Evolutionary conservation across 768 basidiomycete genomes (phyloP).

Genomic region (Hericium rajendrae): DNA sequence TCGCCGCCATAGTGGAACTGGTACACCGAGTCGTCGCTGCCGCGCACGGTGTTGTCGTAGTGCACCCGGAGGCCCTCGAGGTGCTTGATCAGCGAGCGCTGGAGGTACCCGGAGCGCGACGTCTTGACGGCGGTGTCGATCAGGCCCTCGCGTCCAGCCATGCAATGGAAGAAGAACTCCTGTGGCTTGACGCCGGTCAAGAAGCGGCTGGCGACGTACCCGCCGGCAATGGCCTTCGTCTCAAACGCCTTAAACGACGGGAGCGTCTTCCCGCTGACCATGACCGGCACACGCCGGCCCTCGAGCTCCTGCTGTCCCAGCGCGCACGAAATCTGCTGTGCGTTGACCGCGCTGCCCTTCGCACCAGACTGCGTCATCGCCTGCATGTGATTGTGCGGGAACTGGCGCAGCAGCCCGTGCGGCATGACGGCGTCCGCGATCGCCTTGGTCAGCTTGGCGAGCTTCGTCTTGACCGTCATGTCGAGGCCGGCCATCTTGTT

Average conservation of each 20-base stretch:
- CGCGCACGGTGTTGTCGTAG: constrained; percentile 96
- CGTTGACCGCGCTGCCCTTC: constrained; percentile 96
- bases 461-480: constrained; percentile 78
- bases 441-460: constrained; percentile 79
- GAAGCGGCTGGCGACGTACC: constrained; percentile 97
- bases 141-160: constrained; percentile 98
- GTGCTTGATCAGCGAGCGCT: constrained; percentile 97
- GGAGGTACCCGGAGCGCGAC: constrained; percentile 94
- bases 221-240: constrained; percentile 96
- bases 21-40: constrained; percentile 85
- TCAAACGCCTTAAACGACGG: constrained; percentile 97
- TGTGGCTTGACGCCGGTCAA: constrained; percentile 96
- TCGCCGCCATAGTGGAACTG: constrained; percentile 98
- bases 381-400: constrained; percentile 99
- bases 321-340: constrained; percentile 94
- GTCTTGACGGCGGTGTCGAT: constrained; percentile 99
- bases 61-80: constrained; percentile 94
- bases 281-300: constrained; percentile 96
- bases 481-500: constrained; percentile 97
- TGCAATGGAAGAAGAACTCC: constrained; percentile 99
- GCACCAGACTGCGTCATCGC: constrained; percentile 97
- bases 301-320: constrained; percentile 97
- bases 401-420: constrained; percentile 77
- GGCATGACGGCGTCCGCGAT: constrained; percentile 88
- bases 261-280: constrained; percentile 98